Evolutionary conservation across 495 filamentous ascomycete species (phyloP).

Genomic region (Cenococcum geophilum): DNA sequence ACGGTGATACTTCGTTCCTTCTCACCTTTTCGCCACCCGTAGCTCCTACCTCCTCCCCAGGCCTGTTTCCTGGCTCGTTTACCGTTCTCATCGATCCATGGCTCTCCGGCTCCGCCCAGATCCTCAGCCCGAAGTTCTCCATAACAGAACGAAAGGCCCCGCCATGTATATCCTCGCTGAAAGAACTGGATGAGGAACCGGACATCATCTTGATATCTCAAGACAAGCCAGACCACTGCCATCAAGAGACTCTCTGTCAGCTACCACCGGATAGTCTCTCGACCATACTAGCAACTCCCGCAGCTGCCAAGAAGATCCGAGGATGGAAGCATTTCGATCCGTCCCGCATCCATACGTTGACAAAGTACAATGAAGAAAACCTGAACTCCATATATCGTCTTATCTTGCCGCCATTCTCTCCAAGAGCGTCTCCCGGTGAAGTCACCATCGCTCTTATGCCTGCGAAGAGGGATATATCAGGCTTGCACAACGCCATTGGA

Average conservation of each 20-base stretch:
- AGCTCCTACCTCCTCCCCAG: conserved; percentile 35
- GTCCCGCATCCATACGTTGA: conserved; percentile 47
- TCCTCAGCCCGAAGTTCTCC: conserved; percentile 58
- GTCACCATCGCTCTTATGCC: conserved; percentile 60
- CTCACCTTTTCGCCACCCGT: conserved; percentile 53
- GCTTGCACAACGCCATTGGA: conserved; percentile 60
- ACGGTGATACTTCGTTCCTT: conserved; percentile 64
- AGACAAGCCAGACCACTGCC: conserved; percentile 64
- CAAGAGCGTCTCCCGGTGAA: conserved; percentile 49
- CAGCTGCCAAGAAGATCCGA: conserved; percentile 54
- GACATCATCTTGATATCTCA: conserved; percentile 66
- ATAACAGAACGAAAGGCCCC: conserved; percentile 38
- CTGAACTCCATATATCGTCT: conserved; percentile 45
- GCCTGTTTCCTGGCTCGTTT: conserved; percentile 47
- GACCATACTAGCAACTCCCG: conserved; percentile 58
- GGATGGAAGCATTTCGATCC: conserved; percentile 61
- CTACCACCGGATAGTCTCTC: conserved; percentile 50
- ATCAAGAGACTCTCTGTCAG: conserved; percentile 58
- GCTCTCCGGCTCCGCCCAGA: conserved; percentile 55
- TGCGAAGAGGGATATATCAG: conserved; percentile 53
- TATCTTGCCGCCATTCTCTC: conserved; percentile 43
- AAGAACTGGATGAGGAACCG: conserved; percentile 53
- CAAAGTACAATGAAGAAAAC: conserved; percentile 43
- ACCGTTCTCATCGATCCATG: conserved; percentile 67
- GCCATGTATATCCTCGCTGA: conserved; percentile 53